phyloP scores from a whole-genome alignment of 352 stramenopile species.

The Pythium inflatum region DNA sequence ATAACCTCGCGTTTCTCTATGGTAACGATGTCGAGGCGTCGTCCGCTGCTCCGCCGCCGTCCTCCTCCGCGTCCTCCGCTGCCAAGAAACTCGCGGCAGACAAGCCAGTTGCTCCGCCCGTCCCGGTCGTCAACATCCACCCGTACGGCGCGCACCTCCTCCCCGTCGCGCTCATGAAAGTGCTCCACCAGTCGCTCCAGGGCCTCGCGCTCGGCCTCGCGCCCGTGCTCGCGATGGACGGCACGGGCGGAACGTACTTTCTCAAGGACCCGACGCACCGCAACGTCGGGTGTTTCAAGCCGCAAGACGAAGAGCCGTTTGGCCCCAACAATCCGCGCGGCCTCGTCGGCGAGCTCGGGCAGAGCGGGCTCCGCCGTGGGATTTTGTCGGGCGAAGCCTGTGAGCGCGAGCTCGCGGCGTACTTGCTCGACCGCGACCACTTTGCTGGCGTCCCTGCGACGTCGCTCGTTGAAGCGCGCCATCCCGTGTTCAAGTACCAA shows the following conservation, averaged over 20 bases:
- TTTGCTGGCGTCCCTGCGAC: constrained; percentile 86
- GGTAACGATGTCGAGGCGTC: constrained; percentile 8
- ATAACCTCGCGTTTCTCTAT: constrained; percentile 61
- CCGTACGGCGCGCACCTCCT: constrained; percentile 78
- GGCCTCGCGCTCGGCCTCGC: constrained; percentile 91
- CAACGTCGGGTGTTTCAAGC: constrained; percentile 97
- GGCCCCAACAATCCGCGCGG: constrained; percentile 97
- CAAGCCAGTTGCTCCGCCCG: constrained; percentile 38
- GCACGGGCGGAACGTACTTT: constrained; percentile 98
- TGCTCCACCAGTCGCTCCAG: constrained; percentile 87
- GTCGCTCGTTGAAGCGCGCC: constrained; percentile 71
- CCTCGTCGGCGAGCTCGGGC: constrained; percentile 81
- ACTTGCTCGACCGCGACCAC: constrained; percentile 92
- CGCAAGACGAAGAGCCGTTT: constrained; percentile 98
- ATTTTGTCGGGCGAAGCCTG: constrained; percentile 97
- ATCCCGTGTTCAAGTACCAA: constrained; percentile 81
- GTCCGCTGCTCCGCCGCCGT: neutral
- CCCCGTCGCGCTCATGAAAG: constrained; percentile 79
- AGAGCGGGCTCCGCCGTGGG: constrained; percentile 87
- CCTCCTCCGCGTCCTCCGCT: neutral
- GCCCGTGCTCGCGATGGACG: constrained; percentile 93
- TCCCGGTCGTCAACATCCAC: constrained; percentile 76
- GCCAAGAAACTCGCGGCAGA: neutral
- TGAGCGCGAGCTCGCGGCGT: constrained; percentile 97
- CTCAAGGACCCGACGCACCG: constrained; percentile 94